Percentiles rank a stretch among this genome's conserved stretches.
These are phyloP conservation scores for Aphanocladium album DNA, from an alignment of 2,329 filamentous ascomycete genomes.

Conservation along the genomic window DNA sequence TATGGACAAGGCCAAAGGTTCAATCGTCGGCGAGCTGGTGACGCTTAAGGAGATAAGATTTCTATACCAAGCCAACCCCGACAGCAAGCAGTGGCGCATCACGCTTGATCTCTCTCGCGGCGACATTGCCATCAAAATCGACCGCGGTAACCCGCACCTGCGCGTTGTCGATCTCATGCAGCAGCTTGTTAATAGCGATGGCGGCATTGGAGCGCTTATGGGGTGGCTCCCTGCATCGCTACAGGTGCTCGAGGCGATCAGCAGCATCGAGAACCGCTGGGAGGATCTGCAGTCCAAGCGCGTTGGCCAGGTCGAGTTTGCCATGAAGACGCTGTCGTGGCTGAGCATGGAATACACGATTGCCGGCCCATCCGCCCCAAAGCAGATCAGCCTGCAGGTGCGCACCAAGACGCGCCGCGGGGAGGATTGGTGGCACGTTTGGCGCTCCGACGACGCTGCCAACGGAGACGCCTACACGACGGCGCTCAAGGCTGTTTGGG, in stretches of 20 bases:
- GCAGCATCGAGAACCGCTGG: slow-evolving; percentile 55
- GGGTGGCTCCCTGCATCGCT: slow-evolving; percentile 55
- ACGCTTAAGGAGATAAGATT: slow-evolving; percentile 62
- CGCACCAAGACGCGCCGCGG: slow-evolving; percentile 44
- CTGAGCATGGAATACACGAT: slow-evolving; percentile 51
- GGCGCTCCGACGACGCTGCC: slow-evolving; percentile 23
- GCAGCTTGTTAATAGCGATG: slow-evolving; percentile 50
- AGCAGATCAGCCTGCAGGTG: slow-evolving; percentile 42
- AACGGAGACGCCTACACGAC: slow-evolving; percentile 30
- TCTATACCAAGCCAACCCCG: slow-evolving; percentile 47
- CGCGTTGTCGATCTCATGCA: slow-evolving; percentile 56
- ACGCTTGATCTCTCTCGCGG: slow-evolving; percentile 51
- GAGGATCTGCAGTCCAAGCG: slow-evolving; percentile 34
- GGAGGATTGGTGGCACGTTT: slow-evolving; percentile 48
- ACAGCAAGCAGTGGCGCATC: slow-evolving; percentile 42
- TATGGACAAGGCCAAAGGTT: slow-evolving; percentile 50
- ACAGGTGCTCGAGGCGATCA: slow-evolving; percentile 58
- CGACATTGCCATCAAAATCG: slow-evolving; percentile 54
- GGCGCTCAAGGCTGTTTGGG: slow-evolving; percentile 42
- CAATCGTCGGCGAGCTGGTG: slow-evolving; percentile 53
- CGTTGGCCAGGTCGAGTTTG: slow-evolving; percentile 45
- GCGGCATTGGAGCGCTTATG: slow-evolving; percentile 48
- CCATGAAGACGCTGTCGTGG: slow-evolving; percentile 52
- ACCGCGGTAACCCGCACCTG: slow-evolving; percentile 61
- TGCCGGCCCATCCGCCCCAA: slow-evolving; percentile 19